Base-by-base conservation (phyloP, 2,329 filamentous ascomycete species). In the Trichocomaceae sp. region DNA sequence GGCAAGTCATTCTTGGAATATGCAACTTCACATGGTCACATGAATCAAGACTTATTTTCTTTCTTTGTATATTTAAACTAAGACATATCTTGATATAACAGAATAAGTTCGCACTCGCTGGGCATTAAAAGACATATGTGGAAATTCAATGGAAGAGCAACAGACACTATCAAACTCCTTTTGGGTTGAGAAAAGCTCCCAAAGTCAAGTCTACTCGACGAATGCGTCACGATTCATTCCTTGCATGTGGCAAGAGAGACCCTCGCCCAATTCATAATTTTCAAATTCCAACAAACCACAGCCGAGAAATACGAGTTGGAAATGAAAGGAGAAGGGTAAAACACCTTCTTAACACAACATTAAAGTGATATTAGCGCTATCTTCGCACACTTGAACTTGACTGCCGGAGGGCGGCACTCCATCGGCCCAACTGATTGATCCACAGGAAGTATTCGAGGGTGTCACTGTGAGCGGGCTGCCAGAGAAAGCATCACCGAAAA, bases 401-500 rank as follows among this genome's bases (percentile, higher is more conserved):
- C 64, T 69, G 1, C 65, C 69, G 19, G 58, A 63, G 0, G 66
- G 64, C 10, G 63, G 54, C 2, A 63, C 58, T 3, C 69, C 69
- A 50, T 64, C 55, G 1, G 62, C 35, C 70, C 70, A 72, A 49
- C 65, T 68, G 44, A 71, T 64, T 2, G 52, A 57, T 20, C 55
- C 56, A 51, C 69, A 71, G 3, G 47, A 51, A 2, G 53, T 35
- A 23, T 68, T 60, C 5, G 58, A 62, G 7, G 66, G 62, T 13
- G 60, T 56, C 8, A 72, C 61, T 1, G 52, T 53, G 10, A 72
- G 49, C 0, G 59, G 42, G 7, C 59, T 56, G 3, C 68, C 67
- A 1, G 62, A 62, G 60, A 76, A 76, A 9, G 73, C 64, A 54
- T 73, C 69, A 3, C 73, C 73, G 48, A 72, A 72, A 52, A 76